Evolutionary conservation across 202 grass and related monocot genomes (phyloP).

Genomic region (Digitaria exilis): DNA sequence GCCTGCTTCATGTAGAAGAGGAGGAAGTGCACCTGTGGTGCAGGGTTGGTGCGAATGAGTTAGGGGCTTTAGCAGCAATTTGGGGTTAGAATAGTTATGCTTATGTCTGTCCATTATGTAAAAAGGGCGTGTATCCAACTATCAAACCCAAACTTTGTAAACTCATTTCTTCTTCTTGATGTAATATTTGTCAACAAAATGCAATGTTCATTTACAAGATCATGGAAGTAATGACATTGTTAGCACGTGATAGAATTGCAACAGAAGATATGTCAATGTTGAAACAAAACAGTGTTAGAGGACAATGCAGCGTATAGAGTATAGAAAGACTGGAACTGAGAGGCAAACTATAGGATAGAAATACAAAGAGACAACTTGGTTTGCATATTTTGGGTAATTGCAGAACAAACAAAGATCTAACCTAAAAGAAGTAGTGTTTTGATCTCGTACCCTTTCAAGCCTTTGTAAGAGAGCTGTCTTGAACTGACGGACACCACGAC

Average conservation of each 20-base stretch:
- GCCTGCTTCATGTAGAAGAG: too few relatives aligned
- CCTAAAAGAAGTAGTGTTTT: slow-evolving; percentile 16
- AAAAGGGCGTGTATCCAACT: too few relatives aligned
- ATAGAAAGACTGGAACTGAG: neutral
- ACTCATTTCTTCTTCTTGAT: too few relatives aligned
- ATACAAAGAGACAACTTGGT: neutral
- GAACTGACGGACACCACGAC: slow-evolving; percentile 93
- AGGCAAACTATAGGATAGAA: neutral
- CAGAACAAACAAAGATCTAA: neutral
- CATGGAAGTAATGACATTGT: neutral
- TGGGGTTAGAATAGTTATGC: too few relatives aligned
- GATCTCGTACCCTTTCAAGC: slow-evolving; percentile 76
- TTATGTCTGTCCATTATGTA: too few relatives aligned
- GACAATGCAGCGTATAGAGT: neutral
- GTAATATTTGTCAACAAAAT: neutral
- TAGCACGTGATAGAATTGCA: slow-evolving; percentile 13
- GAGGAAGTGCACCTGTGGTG: too few relatives aligned
- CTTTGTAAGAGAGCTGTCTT: slow-evolving; percentile 91
- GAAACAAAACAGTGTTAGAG: slow-evolving; percentile 2
- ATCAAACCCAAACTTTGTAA: too few relatives aligned
- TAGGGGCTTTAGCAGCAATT: too few relatives aligned
- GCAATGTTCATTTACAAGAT: slow-evolving; percentile 12
- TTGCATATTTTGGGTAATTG: neutral
- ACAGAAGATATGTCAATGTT: slow-evolving; percentile 1
- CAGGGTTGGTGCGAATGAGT: too few relatives aligned